These are phyloP conservation scores for Aspergillus nidulans DNA, from an alignment of 495 filamentous ascomycete genomes.

Conservation along the genomic window DNA sequence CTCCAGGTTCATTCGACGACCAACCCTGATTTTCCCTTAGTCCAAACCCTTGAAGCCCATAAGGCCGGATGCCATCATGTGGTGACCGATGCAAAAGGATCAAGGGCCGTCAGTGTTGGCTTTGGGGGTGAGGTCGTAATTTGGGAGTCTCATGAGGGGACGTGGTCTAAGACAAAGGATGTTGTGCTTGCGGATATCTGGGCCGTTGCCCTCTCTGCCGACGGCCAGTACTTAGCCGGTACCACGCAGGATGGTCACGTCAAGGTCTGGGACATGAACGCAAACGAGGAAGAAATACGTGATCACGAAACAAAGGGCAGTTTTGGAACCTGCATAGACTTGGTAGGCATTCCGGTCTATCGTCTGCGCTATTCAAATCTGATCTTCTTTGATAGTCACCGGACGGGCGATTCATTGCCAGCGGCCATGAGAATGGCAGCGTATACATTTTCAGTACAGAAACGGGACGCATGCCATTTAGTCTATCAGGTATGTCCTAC, in stretches of 20 bases:
- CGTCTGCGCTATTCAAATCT: constrained; percentile 11
- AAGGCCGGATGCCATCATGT: constrained; percentile 87
- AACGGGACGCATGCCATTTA: constrained; percentile 79
- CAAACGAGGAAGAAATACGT: constrained; percentile 54
- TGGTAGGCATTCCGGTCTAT: constrained; percentile 43
- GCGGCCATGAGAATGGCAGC: constrained; percentile 88
- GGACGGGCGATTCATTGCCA: constrained; percentile 82
- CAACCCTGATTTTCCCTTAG: constrained; percentile 64
- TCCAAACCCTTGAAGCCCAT: constrained; percentile 76
- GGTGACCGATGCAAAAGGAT: constrained; percentile 61
- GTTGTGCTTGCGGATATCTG: constrained; percentile 64
- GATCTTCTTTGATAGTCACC: constrained; percentile 41
- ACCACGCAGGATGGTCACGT: constrained; percentile 80
- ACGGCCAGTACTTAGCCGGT: constrained; percentile 76
- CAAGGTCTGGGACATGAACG: constrained; percentile 75
- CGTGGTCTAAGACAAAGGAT: constrained; percentile 48
- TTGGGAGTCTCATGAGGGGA: constrained; percentile 59
- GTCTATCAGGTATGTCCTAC: constrained; percentile 64
- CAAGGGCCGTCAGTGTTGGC: constrained; percentile 71
- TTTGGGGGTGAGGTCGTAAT: constrained; percentile 83
- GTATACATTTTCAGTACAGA: constrained; percentile 94
- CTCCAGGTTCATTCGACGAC: constrained; percentile 72
- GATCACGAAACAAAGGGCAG: constrained; percentile 87
- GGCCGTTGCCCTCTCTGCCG: constrained; percentile 78
- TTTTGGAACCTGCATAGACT: constrained; percentile 84